Evolutionary conservation across 306 rosid species (phyloP), one percentile per base, ranked within the genome.

Genomic region (Cotoneaster glaucophyllus): DNA sequence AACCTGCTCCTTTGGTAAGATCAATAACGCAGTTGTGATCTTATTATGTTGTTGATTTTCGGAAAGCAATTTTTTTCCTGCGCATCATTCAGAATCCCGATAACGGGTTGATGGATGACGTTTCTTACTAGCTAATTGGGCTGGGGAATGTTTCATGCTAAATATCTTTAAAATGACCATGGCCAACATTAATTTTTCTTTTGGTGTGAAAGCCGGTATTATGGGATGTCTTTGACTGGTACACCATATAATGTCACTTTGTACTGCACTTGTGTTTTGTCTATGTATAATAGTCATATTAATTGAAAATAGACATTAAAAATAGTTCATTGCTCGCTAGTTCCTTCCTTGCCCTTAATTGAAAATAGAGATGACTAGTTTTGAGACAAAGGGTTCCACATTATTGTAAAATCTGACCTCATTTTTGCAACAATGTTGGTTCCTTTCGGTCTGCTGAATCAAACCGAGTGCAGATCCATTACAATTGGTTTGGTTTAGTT

Each of bases 1-100:
- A 92, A 81, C 91, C 90, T 77, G 87, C 87, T 48, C 89, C 87
- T 48, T 87, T 73, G 82, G 98, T 92, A 85, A 67, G 90, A 64
- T 81, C 63, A 39, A 19, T 54, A 28, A 31, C 13, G 44, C 53
- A 54, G 34, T 61, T 26, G 62, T 59, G 54, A 7, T 74, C 24
- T 65, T 21, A 5, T 29, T 22, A 34, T 69, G 41, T 70, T 44
- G n/a, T 6, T 41, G 7, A 25, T 31, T 44, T 44, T 24, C 52
- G 12, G 25, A 7, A 31, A 57, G 34, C 14, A 45, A 50, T 70
- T 19, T 19, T 70, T 3, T 41, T 25, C 32, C 32, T 39, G 31
- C 7, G 5, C 45, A 31, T 67, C 67, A 45, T 25, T 11, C 11
- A 2, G 69, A 73, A 63, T n/a, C 25, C 26, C 8, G 13, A 4